phyloP scores from a whole-genome alignment of 768 basidiomycete genomes.

The Tylopilus cervinicoccineus region DNA sequence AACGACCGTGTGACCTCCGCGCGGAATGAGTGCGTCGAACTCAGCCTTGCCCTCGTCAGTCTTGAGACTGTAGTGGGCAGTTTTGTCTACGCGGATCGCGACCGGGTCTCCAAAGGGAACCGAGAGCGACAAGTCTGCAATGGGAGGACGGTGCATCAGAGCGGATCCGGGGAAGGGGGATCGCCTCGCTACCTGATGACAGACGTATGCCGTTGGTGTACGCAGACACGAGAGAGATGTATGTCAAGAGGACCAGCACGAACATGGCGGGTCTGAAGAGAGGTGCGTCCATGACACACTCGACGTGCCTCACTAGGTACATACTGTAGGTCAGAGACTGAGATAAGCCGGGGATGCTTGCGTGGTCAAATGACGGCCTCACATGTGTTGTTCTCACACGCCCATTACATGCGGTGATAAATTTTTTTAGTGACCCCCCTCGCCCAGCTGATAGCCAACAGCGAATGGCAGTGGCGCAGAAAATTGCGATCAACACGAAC shows the following conservation, averaged over 20 bases:
- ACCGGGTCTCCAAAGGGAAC: slow-evolving; percentile 10
- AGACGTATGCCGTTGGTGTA: neutral
- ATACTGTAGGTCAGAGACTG: too few relatives aligned
- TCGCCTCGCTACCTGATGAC: neutral
- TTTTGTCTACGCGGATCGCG: slow-evolving; percentile 11
- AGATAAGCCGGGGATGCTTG: too few relatives aligned
- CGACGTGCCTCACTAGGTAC: too few relatives aligned
- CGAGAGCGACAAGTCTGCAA: slow-evolving; percentile 9
- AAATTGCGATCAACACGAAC: neutral
- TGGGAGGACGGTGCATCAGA: neutral
- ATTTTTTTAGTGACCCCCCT: too few relatives aligned
- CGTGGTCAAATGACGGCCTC: too few relatives aligned
- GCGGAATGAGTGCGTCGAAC: slow-evolving; percentile 14
- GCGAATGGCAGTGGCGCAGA: neutral
- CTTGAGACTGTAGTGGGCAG: slow-evolving; percentile 9
- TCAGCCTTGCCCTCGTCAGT: slow-evolving; percentile 12
- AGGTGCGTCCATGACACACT: too few relatives aligned
- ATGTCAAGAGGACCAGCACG: neutral
- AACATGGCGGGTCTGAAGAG: too few relatives aligned
- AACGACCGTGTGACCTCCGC: slow-evolving; percentile 6
- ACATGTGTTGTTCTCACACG: too few relatives aligned
- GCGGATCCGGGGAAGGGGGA: neutral
- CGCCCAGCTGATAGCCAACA: too few relatives aligned
- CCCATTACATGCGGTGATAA: too few relatives aligned
- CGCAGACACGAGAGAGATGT: slow-evolving; percentile 2